Evolutionary conservation across 441 rosid genomes (phyloP).

Genomic region (Daphne laureola): DNA sequence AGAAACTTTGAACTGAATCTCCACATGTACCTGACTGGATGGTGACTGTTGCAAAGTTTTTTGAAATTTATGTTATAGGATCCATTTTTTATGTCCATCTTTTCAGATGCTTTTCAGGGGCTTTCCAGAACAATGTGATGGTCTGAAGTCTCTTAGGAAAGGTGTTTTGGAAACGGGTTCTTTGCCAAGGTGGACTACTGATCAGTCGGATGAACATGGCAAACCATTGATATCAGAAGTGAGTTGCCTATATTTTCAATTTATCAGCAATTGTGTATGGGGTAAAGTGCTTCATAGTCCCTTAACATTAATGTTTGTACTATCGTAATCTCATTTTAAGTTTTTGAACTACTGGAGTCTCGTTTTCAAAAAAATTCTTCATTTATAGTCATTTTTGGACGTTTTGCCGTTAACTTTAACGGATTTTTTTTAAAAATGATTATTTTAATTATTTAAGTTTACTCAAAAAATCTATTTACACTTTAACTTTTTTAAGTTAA

Average conservation of each 20-base stretch:
- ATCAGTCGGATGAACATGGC: constrained; percentile 95
- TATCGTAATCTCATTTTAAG: too few relatives aligned
- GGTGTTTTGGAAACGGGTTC: constrained; percentile 66
- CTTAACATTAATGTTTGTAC: too few relatives aligned
- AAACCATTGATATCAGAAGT: constrained; percentile 69
- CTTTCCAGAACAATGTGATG: constrained; percentile 60
- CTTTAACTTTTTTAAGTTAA: too few relatives aligned
- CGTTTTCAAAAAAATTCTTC: too few relatives aligned
- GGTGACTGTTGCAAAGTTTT: not conserved
- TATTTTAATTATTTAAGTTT: too few relatives aligned
- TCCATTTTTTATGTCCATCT: constrained; percentile 1
- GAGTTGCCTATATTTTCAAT: constrained; percentile 14
- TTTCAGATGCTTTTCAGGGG: constrained; percentile 80
- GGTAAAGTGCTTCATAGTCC: too few relatives aligned
- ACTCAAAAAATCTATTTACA: too few relatives aligned
- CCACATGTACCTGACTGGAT: not conserved
- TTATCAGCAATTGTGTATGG: too few relatives aligned
- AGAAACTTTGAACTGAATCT: not conserved
- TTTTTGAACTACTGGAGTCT: too few relatives aligned
- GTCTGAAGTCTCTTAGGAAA: constrained; percentile 49
- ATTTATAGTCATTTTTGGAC: too few relatives aligned
- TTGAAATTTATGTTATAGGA: not conserved
- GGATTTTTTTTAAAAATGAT: too few relatives aligned
- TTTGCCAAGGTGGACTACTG: constrained; percentile 73
- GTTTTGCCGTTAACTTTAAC: too few relatives aligned